phyloP scores from a whole-genome alignment of 2,329 filamentous ascomycete species.

The Periconia sp. region DNA sequence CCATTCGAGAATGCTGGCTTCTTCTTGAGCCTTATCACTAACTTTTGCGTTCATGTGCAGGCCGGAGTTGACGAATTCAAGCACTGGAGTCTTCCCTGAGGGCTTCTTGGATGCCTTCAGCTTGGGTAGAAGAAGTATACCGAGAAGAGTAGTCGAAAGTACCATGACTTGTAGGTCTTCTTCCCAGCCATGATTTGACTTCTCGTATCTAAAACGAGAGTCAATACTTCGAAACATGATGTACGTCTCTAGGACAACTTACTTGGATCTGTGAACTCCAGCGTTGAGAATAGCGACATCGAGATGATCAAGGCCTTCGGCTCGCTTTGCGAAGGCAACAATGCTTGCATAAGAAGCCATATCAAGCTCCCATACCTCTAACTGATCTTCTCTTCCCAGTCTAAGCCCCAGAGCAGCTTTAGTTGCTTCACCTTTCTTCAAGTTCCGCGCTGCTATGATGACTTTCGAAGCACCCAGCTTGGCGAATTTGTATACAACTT shows the following conservation, averaged over 20 bases:
- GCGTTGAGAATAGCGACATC: slow-evolving; percentile 50
- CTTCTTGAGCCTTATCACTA: slow-evolving; percentile 20
- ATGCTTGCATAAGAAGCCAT: slow-evolving; percentile 44
- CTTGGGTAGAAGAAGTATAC: slow-evolving; percentile 55
- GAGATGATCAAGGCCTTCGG: slow-evolving; percentile 36
- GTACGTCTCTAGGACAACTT: no score
- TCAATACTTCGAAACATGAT: no score
- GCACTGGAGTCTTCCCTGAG: slow-evolving; percentile 30
- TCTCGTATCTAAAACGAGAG: no score
- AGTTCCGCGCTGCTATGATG: slow-evolving; percentile 46
- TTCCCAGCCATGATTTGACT: slow-evolving; percentile 46
- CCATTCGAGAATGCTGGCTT: slow-evolving; percentile 32
- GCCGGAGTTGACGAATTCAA: slow-evolving; percentile 43
- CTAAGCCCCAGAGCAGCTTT: slow-evolving; percentile 35
- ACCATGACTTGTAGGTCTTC: slow-evolving; percentile 63
- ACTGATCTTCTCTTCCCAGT: slow-evolving; percentile 28
- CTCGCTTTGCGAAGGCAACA: slow-evolving; percentile 36
- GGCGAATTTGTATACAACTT: slow-evolving; percentile 46
- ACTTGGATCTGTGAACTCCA: slow-evolving; percentile 32
- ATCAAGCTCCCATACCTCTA: slow-evolving; percentile 47
- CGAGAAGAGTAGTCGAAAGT: slow-evolving; percentile 62
- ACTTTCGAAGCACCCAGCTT: slow-evolving; percentile 42
- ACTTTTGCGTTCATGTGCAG: slow-evolving; percentile 35
- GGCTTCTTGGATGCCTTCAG: slow-evolving; percentile 33
- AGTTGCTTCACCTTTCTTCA: slow-evolving; percentile 44